Evolutionary conservation across 2,329 filamentous ascomycete genomes (phyloP).

Genomic region (Pseudocercospora cruenta): DNA sequence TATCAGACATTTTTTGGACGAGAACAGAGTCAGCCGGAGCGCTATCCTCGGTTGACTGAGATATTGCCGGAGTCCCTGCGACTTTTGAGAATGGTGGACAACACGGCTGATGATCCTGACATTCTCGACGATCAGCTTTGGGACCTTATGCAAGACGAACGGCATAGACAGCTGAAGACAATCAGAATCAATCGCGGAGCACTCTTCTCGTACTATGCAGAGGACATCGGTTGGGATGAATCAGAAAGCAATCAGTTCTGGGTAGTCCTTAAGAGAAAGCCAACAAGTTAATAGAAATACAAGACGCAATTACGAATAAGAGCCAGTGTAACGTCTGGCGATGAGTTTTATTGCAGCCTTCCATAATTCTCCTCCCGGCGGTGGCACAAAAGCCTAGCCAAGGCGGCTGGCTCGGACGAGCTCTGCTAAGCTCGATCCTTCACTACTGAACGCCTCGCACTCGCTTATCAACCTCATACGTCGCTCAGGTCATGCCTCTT

Average conservation of each 20-base stretch:
- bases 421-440: not conserved
- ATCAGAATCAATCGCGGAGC: not conserved
- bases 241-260: not conserved
- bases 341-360: too few relatives aligned
- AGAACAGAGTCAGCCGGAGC: too few relatives aligned
- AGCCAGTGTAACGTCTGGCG: too few relatives aligned
- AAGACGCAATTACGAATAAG: too few relatives aligned
- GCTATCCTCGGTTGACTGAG: not conserved
- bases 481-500: not conserved
- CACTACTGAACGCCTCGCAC: not conserved
- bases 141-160: not conserved
- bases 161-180: not conserved
- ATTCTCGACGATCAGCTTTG: not conserved
- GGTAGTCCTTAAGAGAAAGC: not conserved
- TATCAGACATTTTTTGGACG: not conserved
- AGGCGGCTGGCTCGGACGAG: not conserved
- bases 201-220: not conserved
- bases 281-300: too few relatives aligned
- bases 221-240: slow-evolving; percentile 4
- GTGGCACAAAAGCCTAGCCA: not conserved
- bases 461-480: not conserved
- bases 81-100: not conserved
- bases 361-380: too few relatives aligned
- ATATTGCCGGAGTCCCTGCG: not conserved
- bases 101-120: not conserved